Evolutionary conservation across 805 yeast species (phyloP).

Genomic region (Metschnikowia vanudenii): DNA sequence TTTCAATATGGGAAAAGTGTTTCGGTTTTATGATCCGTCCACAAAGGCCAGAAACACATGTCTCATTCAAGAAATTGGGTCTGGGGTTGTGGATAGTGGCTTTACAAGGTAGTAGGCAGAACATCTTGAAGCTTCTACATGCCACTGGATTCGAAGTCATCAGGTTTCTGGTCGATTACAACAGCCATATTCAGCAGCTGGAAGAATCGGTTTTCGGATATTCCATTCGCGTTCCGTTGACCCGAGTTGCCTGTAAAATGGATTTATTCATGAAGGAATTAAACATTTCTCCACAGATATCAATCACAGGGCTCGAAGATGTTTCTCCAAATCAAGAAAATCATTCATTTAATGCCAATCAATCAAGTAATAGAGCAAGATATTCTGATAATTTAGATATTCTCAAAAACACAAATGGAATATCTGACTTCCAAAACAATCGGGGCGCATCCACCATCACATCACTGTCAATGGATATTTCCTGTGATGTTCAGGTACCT

Average conservation of each 20-base stretch:
- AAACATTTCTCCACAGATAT: neutral
- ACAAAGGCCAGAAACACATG: constrained; percentile 7
- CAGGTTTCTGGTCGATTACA: constrained; percentile 6
- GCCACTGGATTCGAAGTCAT: constrained; percentile 6
- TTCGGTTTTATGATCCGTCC: constrained; percentile 8
- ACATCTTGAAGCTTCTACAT: constrained; percentile 8
- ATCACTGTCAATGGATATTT: neutral
- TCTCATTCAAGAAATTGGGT: constrained; percentile 7
- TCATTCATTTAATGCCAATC: neutral
- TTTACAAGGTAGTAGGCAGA: constrained; percentile 8
- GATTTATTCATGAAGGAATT: constrained; percentile 7
- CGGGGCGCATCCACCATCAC: neutral
- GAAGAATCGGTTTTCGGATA: constrained; percentile 8
- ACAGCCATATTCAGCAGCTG: neutral
- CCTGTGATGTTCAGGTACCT: neutral
- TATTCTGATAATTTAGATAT: neutral
- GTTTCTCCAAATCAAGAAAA: neutral
- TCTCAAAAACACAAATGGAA: neutral
- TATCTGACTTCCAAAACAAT: neutral
- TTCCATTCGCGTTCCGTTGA: constrained; percentile 10
- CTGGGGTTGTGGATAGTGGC: constrained; percentile 11
- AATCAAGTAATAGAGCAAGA: neutral
- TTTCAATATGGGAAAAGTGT: constrained; percentile 9
- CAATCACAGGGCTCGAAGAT: neutral
- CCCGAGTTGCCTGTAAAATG: constrained; percentile 7